Conservation (phyloP, 176 grass and related monocot genomes). For the Triticum dicoccoides region DNA sequence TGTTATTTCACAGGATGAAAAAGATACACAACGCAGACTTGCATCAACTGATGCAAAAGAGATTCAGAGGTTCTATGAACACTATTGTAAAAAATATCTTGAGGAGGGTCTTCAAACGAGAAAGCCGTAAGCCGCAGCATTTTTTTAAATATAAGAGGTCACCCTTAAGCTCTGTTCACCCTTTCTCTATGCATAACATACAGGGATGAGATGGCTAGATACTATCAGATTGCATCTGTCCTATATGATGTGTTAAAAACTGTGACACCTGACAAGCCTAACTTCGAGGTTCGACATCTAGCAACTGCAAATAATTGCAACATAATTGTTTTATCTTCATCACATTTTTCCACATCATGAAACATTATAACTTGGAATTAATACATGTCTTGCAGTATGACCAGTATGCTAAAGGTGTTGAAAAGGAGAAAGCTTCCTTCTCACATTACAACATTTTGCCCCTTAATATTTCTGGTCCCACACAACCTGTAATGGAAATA, state of each 20-base stretch:
- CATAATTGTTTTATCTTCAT: background rate
- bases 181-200: slow-evolving; percentile 1
- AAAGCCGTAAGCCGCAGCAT: slow-evolving; percentile 57
- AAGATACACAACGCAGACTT: slow-evolving; percentile 33
- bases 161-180: slow-evolving; percentile 25
- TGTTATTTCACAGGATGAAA: slow-evolving; percentile 63
- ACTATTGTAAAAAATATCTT: slow-evolving; percentile 54
- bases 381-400: slow-evolving; percentile 40
- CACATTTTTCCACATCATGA: background rate
- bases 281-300: slow-evolving; percentile 44
- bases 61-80: slow-evolving; percentile 72
- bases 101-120: slow-evolving; percentile 9
- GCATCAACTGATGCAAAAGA: slow-evolving; percentile 58
- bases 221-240: slow-evolving; percentile 77
- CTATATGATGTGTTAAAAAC: slow-evolving; percentile 87
- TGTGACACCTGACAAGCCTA: slow-evolving; percentile 37
- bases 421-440: slow-evolving; percentile 73
- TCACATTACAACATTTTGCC: slow-evolving; percentile 95
- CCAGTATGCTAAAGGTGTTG: slow-evolving; percentile 56
- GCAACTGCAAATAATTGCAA: background rate
- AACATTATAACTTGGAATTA: slow-evolving; percentile 12
- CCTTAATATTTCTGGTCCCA: slow-evolving; percentile 54
- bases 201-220: slow-evolving; percentile 80
- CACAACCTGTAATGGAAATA: slow-evolving; percentile 83
- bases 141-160: background rate